Evolutionary conservation across 805 yeast genomes (phyloP).

Genomic region (Yarrowia deformans): DNA sequence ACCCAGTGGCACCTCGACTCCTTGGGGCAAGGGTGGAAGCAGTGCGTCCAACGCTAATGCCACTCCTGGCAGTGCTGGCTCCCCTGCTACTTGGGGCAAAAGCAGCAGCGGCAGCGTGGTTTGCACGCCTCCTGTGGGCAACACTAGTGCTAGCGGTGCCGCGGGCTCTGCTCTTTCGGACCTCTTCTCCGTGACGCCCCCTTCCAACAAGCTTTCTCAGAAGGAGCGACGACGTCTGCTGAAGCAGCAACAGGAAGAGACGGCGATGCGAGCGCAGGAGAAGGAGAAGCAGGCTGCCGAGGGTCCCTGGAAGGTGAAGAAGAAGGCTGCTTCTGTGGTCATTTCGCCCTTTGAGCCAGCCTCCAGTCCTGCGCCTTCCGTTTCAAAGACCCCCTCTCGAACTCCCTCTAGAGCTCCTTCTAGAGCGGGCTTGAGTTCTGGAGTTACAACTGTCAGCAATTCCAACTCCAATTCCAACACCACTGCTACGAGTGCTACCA

Average conservation of each 20-base stretch:
- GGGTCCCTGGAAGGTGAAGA: constrained; percentile 30
- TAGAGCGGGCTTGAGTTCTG: neutral
- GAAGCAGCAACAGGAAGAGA: constrained; percentile 44
- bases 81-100: constrained; percentile 13
- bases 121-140: no score
- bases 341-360: constrained; percentile 22
- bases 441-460: constrained; percentile 1
- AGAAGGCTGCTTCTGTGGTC: constrained; percentile 1
- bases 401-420: constrained; percentile 11
- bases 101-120: neutral
- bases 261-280: constrained; percentile 27
- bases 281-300: constrained; percentile 27
- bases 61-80: neutral
- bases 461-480: neutral
- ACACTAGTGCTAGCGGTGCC: neutral
- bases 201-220: constrained; percentile 60
- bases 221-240: constrained; percentile 62
- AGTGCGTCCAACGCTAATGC: neutral
- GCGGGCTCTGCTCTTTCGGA: constrained; percentile 31
- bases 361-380: neutral
- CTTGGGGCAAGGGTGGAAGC: neutral
- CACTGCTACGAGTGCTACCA: neutral
- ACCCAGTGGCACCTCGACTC: constrained; percentile 17
- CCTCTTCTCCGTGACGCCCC: constrained; percentile 39
- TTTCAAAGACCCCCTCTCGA: neutral